Conservation (phyloP, 257 asterid genomes). For the Scutellaria minor region DNA sequence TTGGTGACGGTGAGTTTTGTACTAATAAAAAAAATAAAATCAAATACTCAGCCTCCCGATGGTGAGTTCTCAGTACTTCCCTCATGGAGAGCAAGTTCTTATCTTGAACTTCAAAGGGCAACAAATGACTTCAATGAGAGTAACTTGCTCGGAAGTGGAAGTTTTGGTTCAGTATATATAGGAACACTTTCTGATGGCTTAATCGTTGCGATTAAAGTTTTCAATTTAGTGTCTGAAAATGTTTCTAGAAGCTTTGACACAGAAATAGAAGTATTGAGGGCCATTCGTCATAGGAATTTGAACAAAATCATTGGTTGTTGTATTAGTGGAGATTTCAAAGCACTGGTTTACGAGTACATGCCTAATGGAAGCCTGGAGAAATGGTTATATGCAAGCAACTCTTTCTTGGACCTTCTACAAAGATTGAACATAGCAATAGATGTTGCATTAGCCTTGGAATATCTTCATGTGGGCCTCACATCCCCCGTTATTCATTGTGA, state of each 20-base stretch:
- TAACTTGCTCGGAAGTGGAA: conserved; percentile 55
- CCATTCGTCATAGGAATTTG: conserved; percentile 54
- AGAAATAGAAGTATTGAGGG: conserved; percentile 44
- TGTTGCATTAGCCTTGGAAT: conserved; percentile 37
- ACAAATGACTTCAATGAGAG: conserved; percentile 49
- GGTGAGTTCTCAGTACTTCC: conserved; percentile 3
- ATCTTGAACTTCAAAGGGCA: conserved; percentile 44
- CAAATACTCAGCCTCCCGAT: neutral
- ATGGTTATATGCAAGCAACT: too few species aligned
- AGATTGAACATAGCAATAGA: conserved; percentile 37
- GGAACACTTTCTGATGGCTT: conserved; percentile 48
- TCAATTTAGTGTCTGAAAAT: conserved; percentile 39
- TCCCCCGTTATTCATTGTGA: conserved; percentile 41
- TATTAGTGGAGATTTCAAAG: conserved; percentile 35
- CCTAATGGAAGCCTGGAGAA: conserved; percentile 43
- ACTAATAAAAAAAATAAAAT: conserved; percentile 22
- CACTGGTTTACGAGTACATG: conserved; percentile 48
- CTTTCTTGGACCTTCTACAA: conserved; percentile 24
- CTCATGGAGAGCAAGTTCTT: conserved; percentile 44
- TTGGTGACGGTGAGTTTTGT: conserved; percentile 16
- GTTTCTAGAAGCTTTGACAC: conserved; percentile 38
- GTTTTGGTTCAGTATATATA: conserved; percentile 54
- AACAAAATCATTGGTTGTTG: conserved; percentile 46
- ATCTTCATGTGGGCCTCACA: conserved; percentile 39
- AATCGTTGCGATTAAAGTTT: conserved; percentile 49